Evolutionary conservation across 495 filamentous ascomycete genomes (phyloP).

Genomic region (Pseudotulostoma volvatum): DNA sequence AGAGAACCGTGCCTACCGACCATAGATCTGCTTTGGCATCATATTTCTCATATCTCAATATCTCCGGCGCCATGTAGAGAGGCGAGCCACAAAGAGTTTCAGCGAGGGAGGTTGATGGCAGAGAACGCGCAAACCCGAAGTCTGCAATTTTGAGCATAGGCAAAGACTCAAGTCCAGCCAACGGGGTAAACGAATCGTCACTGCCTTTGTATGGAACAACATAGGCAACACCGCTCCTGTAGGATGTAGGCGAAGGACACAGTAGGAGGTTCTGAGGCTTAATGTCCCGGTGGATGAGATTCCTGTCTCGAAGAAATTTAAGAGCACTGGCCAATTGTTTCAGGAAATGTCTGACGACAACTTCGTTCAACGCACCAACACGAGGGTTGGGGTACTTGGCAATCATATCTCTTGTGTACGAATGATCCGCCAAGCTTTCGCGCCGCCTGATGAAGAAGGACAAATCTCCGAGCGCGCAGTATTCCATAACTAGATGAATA

Average conservation of each 20-base stretch:
- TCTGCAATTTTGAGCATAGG: constrained; percentile 96
- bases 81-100: constrained; percentile 97
- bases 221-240: constrained; percentile 29
- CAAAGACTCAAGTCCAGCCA: constrained; percentile 66
- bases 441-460: constrained; percentile 91
- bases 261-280: constrained; percentile 94
- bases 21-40: constrained; percentile 93
- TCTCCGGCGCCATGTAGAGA: constrained; percentile 97
- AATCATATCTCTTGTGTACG: constrained; percentile 68
- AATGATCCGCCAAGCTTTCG: constrained; percentile 56
- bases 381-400: constrained; percentile 74
- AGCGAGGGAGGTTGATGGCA: constrained; percentile 76
- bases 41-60: constrained; percentile 91
- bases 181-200: constrained; percentile 59
- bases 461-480: constrained; percentile 85
- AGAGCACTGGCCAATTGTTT: constrained; percentile 91
- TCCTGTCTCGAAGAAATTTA: constrained; percentile 65
- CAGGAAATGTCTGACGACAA: constrained; percentile 83
- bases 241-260: constrained; percentile 62
- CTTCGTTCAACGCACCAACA: constrained; percentile 76
- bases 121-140: constrained; percentile 86
- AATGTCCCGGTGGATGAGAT: constrained; percentile 90
- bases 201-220: constrained; percentile 45
- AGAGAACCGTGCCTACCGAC: constrained; percentile 90
- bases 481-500: constrained; percentile 97